phyloP scores from a whole-genome alignment of 495 filamentous ascomycete species.

The Elaphomyces granulatus region DNA sequence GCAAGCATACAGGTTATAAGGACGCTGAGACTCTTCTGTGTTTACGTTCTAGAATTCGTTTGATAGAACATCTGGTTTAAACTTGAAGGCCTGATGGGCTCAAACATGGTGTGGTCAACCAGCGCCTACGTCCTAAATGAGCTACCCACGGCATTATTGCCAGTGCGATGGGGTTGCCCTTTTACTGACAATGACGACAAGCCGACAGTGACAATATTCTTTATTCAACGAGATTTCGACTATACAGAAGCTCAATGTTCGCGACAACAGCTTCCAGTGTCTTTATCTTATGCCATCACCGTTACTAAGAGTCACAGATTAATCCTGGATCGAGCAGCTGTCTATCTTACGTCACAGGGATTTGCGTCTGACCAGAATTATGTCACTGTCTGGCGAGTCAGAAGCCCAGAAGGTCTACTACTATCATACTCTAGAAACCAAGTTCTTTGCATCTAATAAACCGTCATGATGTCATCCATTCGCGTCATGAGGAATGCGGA shows the following conservation, averaged over 20 bases:
- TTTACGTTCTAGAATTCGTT: too few species aligned
- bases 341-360: background rate
- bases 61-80: too few species aligned
- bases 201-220: background rate
- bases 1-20: too few species aligned
- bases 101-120: background rate
- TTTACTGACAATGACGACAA: background rate
- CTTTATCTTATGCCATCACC: background rate
- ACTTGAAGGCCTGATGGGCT: too few species aligned
- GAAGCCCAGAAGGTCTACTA: too few species aligned
- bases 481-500: too few species aligned
- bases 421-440: too few species aligned
- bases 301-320: background rate
- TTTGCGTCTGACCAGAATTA: too few species aligned
- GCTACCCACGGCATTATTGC: background rate
- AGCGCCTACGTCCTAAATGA: background rate
- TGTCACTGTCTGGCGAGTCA: too few species aligned
- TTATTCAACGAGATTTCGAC: background rate
- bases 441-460: too few species aligned
- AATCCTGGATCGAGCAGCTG: background rate
- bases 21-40: too few species aligned
- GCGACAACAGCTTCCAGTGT: background rate
- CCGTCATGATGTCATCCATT: too few species aligned
- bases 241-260: background rate
- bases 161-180: background rate